Percentiles rank a stretch among this genome's conserved stretches.
Conservation (phyloP, 306 rosid species). For the Dalbergia cultrata region DNA sequence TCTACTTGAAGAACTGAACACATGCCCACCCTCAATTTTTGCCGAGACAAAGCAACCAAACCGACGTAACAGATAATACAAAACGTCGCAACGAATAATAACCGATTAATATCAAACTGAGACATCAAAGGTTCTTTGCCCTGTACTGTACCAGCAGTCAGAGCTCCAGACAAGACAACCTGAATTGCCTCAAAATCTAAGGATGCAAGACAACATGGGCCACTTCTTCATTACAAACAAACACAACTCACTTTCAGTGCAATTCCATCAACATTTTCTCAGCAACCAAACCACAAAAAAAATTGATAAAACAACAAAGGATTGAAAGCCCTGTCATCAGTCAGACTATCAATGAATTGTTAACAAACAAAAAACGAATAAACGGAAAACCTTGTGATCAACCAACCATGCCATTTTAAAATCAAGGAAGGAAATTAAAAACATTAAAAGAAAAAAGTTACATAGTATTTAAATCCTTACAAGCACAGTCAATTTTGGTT, state of each 20-base stretch:
- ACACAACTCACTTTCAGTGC: background rate
- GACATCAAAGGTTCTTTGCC: constrained; percentile 1
- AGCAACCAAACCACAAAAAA: background rate
- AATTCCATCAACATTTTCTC: background rate
- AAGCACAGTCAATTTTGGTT: no score
- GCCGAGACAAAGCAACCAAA: background rate
- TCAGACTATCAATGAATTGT: no score
- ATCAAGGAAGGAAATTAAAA: no score
- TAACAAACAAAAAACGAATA: background rate
- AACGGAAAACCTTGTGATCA: background rate
- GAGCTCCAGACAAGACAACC: background rate
- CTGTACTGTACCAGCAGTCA: background rate
- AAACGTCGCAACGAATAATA: background rate
- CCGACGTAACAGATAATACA: background rate
- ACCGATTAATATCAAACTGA: background rate
- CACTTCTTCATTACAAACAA: background rate
- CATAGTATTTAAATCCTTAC: no score
- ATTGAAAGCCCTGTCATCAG: background rate
- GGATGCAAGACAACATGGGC: background rate
- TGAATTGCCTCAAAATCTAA: background rate
- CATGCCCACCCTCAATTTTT: background rate
- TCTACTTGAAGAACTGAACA: background rate
- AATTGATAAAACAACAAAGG: no score
- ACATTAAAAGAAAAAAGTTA: no score
- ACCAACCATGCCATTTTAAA: background rate